phyloP scores from a whole-genome alignment of 169 alveolate species.

The Plasmodium ovale region DNA sequence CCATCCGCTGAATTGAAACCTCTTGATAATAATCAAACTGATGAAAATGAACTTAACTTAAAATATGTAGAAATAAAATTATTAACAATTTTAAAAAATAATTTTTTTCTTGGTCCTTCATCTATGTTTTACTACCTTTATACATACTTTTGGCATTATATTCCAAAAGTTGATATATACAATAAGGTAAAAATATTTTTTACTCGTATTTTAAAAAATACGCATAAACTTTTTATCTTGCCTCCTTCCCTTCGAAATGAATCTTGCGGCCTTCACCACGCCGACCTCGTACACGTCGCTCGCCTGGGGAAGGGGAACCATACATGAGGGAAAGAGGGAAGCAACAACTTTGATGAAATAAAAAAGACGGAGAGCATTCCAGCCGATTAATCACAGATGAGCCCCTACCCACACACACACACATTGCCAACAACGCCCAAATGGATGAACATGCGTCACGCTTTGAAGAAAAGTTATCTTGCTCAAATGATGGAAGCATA shows the following conservation, averaged over 20 bases:
- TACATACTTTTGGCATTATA: conserved; percentile 44
- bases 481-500: no score
- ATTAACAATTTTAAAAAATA: conserved; percentile 52
- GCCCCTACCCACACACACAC: no score
- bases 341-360: no score
- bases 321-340: no score
- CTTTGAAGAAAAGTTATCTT: no score
- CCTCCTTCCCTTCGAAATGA: conserved; percentile 63
- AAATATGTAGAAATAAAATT: conserved; percentile 59
- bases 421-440: no score
- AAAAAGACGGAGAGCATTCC: no score
- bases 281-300: conserved; percentile 21
- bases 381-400: no score
- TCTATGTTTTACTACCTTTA: conserved; percentile 65
- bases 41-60: conserved; percentile 52
- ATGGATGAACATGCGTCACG: no score
- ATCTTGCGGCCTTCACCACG: conserved; percentile 27
- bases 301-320: no score
- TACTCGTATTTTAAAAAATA: conserved; percentile 23
- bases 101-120: conserved; percentile 47
- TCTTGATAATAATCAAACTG: conserved; percentile 55
- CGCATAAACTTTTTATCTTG: conserved; percentile 54
- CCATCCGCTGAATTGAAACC: conserved; percentile 77
- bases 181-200: conserved; percentile 46
- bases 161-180: conserved; percentile 11